Evolutionary conservation across 208 protist genomes (phyloP).

Genomic region (Acanthamoeba rhysodes): DNA sequence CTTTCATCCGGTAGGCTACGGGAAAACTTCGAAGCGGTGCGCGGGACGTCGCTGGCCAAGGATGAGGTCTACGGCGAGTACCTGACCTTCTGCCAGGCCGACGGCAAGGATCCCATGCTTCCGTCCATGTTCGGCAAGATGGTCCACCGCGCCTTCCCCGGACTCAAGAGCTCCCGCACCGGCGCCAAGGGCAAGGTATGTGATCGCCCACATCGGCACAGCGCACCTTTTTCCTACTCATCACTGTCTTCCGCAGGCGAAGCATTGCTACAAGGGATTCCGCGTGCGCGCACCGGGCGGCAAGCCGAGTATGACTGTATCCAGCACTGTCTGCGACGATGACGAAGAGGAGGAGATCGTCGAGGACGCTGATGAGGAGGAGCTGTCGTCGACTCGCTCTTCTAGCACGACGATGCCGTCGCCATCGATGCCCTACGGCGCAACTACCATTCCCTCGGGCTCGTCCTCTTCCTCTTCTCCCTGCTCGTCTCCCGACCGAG

Average conservation of each 20-base stretch:
- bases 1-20: neutral
- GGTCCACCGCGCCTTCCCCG: slow-evolving; percentile 32
- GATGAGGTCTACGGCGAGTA: slow-evolving; percentile 24
- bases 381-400: too few relatives aligned
- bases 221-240: too few relatives aligned
- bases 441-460: neutral
- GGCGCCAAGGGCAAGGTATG: slow-evolving; percentile 24
- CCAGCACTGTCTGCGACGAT: neutral
- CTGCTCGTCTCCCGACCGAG: neutral
- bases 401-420: too few relatives aligned
- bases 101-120: slow-evolving; percentile 44
- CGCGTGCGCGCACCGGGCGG: neutral
- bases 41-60: slow-evolving; percentile 32
- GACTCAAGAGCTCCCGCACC: slow-evolving; percentile 41
- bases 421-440: too few relatives aligned
- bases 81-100: slow-evolving; percentile 2
- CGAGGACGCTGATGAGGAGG: neutral
- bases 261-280: slow-evolving; percentile 63
- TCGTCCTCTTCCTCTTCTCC: slow-evolving; percentile 8
- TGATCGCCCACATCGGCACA: neutral
- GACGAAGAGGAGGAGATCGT: neutral
- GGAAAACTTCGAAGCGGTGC: neutral
- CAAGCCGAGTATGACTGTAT: neutral
- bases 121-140: slow-evolving; percentile 53
- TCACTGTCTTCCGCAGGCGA: too few relatives aligned